Base-by-base conservation (phyloP, 495 filamentous ascomycete genomes). In the Penicillium lividum region DNA sequence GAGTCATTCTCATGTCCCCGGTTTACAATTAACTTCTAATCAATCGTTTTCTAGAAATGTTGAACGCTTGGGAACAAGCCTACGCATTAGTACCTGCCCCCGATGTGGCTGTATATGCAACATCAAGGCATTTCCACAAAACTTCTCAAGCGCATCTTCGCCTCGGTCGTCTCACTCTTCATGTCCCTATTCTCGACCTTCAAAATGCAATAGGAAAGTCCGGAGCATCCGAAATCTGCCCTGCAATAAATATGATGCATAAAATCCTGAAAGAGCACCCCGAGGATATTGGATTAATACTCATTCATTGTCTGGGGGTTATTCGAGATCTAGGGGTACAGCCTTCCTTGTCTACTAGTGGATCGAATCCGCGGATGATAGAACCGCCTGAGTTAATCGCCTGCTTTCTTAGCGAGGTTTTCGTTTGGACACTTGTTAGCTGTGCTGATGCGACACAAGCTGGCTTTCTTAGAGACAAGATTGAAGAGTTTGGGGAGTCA, bases 191-290 rank as follows among this genome's bases (percentile, higher is more conserved):
- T 42, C n/a, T 44, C 29, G 56, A 58, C 38, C 40, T 58, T 11
- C 56, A 58, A 53, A 52, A 58, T 29, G 56, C 42, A 29, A 38
- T 58, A 15, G 56, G 56, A 40, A 58, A 58, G 30, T 47, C 56
- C 0, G 56, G 56, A 2, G 8, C 56, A 7, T 22, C 48, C 4
- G 30, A 46, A n/a, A 46, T 58, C 9, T 22, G 33, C 28, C 56
- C 56, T 1, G 50, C 49, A 13, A 53, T 58, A 30, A 27, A 48
- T 2, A 36, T 40, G 27, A 58, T 47, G 31, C 40, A 45, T 30
- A 11, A 13, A 1, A 29, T 51, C 5, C 42, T 58, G 18, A 40
- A 5, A 40, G 5, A 40, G 4, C 38, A 40, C 15, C 15, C 38
- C 7, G 38, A 40, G 13, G 15, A 40, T n/a, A 15, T 40, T 16